Conservation (phyloP, 2,329 filamentous ascomycete species). For the Talaromyces piceae region DNA sequence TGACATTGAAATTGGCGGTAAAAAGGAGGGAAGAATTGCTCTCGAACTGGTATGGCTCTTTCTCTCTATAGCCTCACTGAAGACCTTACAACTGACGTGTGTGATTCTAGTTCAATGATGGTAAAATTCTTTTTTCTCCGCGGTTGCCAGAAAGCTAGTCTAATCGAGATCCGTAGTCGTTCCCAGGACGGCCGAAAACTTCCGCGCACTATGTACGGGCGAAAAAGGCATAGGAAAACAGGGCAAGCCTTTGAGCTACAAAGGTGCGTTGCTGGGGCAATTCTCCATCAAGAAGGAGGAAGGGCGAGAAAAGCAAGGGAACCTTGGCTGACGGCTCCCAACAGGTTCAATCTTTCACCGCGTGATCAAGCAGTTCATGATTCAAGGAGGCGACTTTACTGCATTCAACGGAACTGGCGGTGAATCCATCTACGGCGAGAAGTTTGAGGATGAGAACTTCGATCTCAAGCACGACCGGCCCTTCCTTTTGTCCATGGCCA, state of each 20-base stretch:
- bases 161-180: constrained; percentile 53
- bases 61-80: not conserved
- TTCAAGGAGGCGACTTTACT: constrained; percentile 96
- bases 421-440: constrained; percentile 94
- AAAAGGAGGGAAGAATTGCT: constrained; percentile 66
- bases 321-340: not conserved
- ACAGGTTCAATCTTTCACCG: constrained; percentile 80
- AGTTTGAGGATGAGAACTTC: constrained; percentile 97
- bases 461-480: constrained; percentile 83
- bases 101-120: constrained; percentile 39
- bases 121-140: constrained; percentile 22
- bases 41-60: constrained; percentile 66
- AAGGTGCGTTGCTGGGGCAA: constrained; percentile 42
- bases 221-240: constrained; percentile 79
- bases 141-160: constrained; percentile 31
- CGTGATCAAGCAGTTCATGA: constrained; percentile 98
- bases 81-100: not conserved
- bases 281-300: no score
- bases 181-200: constrained; percentile 94
- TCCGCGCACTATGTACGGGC: constrained; percentile 86
- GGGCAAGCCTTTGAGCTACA: constrained; percentile 86
- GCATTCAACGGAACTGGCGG: constrained; percentile 89
- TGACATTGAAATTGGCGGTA: constrained; percentile 75
- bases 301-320: not conserved
- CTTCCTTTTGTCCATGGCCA: constrained; percentile 95